Conservation (phyloP, 192 early-diverging fungal genomes). For the Gigaspora rosea region DNA sequence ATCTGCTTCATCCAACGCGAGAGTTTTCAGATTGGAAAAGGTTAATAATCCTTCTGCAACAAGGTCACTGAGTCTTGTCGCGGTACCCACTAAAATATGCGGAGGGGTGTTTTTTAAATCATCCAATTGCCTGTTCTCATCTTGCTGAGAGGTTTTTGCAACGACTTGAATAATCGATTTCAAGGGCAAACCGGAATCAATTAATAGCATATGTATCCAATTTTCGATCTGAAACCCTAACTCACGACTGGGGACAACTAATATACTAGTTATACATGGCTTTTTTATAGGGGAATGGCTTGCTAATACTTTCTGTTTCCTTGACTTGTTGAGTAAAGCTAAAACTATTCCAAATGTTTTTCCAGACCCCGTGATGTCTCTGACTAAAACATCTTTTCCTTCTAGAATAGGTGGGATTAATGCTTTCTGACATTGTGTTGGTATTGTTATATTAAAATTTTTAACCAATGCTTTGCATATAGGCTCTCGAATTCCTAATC, state of each 20-base stretch:
- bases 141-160: background rate
- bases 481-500: constrained; percentile 16
- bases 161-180: constrained; percentile 37
- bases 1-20: constrained; percentile 58
- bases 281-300: background rate
- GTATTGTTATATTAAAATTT: constrained; percentile 38
- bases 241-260: constrained; percentile 57
- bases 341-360: constrained; percentile 58
- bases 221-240: constrained; percentile 49
- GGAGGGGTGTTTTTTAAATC: constrained; percentile 28
- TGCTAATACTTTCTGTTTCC: background rate
- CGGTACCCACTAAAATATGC: constrained; percentile 47
- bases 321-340: constrained; percentile 42
- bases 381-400: constrained; percentile 49
- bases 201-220: constrained; percentile 47
- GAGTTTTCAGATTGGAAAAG: constrained; percentile 37
- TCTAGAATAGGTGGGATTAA: constrained; percentile 48
- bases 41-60: constrained; percentile 38
- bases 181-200: constrained; percentile 20
- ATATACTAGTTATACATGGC: constrained; percentile 42
- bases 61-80: constrained; percentile 39
- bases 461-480: constrained; percentile 31
- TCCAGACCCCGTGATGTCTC: constrained; percentile 57
- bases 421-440: constrained; percentile 46
- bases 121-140: constrained; percentile 32